Evolutionary conservation across 2,329 filamentous ascomycete species (phyloP), one percentile per base, ranked within the genome.

Genomic region (Aspergillus uvarum): DNA sequence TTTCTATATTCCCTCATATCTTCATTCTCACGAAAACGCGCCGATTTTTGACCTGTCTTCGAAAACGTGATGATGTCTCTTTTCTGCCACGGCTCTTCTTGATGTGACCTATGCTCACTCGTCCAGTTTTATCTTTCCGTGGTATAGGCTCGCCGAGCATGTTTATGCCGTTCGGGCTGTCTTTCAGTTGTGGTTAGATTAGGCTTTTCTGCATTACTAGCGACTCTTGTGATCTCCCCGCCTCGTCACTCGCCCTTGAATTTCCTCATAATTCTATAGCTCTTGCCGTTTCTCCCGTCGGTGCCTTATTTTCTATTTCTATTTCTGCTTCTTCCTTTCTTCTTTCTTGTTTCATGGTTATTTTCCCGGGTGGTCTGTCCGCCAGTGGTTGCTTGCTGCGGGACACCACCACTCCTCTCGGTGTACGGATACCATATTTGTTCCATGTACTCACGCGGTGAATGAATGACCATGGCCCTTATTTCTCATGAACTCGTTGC

Each of bases 131-230:
- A 54, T 42, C 32, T 58, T 64, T 59, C 54, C 21, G 58, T 47
- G 59, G 47, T 59, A 48, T 48, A 47, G 51, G 59, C 32, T 52
- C 58, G 21, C 51, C 55, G 22, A 51, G 55, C 47, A 48, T 64
- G 24, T 35, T 8, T 59, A 22, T 49, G 62, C 47, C 42, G 24
- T 59, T 51, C 49, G 59, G 57, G 54, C 31, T 59, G 56, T 61
- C 58, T 61, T 62, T 55, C 26, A 61, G 47, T 63, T 58, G 54
- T 58, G 59, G 58, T 62, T 68, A 68, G 64, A 69, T 69, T 66
- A 63, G 64, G 67, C 61, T 63, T 60, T 56, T 59, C 62, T 68
- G 67, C 68, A 68, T 68, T 63, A 60, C 65, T 66, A 68, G 67
- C 67, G 67, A 58, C 63, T 65, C 32, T 58, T 58, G 47, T 53